phyloP scores from a whole-genome alignment of 129 eudicot genomes.

The Artemisia argyi region DNA sequence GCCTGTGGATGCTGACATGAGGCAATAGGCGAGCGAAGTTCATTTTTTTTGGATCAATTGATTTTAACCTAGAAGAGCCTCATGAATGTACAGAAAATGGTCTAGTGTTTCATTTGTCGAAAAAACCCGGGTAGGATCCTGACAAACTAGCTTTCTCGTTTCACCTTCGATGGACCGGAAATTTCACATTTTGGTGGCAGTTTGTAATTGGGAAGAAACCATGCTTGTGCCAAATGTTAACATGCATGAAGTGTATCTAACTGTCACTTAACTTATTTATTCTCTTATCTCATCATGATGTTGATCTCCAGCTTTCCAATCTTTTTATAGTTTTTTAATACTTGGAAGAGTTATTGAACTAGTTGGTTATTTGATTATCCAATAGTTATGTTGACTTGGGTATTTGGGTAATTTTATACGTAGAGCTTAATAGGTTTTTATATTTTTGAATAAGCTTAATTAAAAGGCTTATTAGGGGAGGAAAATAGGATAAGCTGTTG shows the following conservation, averaged over 20 bases:
- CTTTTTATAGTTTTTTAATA: neutral
- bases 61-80: slow-evolving; percentile 27
- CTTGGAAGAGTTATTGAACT: neutral
- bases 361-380: neutral
- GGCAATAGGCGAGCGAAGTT: slow-evolving; percentile 33
- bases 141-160: slow-evolving; percentile 14
- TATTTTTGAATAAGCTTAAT: neutral
- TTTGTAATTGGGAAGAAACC: slow-evolving; percentile 14
- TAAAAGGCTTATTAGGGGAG: neutral
- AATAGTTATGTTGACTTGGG: neutral
- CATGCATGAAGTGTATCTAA: slow-evolving; percentile 32
- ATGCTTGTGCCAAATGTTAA: slow-evolving; percentile 24
- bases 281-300: slow-evolving; percentile 16
- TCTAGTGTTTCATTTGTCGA: slow-evolving; percentile 33
- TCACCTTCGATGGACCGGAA: slow-evolving; percentile 10
- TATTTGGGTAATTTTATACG: neutral
- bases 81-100: slow-evolving; percentile 37
- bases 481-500: neutral
- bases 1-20: slow-evolving; percentile 38
- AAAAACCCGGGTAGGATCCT: neutral
- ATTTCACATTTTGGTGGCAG: slow-evolving; percentile 27
- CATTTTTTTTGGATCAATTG: slow-evolving; percentile 31
- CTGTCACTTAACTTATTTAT: slow-evolving; percentile 18
- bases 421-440: neutral
- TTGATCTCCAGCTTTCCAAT: neutral